Base-by-base conservation (phyloP, 1,139 yeast species). In the Candida sojae region DNA sequence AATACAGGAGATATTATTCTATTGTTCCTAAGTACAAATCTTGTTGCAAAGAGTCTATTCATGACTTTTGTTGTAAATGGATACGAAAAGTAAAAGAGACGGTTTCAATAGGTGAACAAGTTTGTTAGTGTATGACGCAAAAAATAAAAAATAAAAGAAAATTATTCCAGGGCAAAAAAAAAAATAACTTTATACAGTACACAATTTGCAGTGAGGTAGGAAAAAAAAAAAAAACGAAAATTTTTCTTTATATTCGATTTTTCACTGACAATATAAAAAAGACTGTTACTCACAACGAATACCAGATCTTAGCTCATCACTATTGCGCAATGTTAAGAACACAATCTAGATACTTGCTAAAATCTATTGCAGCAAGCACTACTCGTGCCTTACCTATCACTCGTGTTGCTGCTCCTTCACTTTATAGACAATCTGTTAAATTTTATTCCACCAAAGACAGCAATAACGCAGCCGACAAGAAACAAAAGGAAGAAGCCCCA, bases 401-500 rank as follows among this genome's bases (percentile, higher is more conserved):
- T 11, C 45, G 43, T 32, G 12, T 35, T 7, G 43, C 43, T 21
- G 29, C 32, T 5, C 33, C 42, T 17, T 29, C 46, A 38, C 12
- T 34, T 26, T 30, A 37, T 34, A 34, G 13, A 35, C 46, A 48
- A 45, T 33, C 49, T 2, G 33, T 42, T 32, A 48, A 49, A 44
- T 53, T 56, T 31, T 67, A 66, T 49, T 60, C 72, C 17, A 57
- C 67, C 11, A 36, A 36, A 26, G 30, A 26, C 30, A 42, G 38
- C 13, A 41, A 44, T 23, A 58, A 61, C 43, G 44, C 54, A 13
- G 39, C 52, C 21, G 54, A 59, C 31, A 59, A 63, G 50, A 55
- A 68, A 54, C 48, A 51, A 9, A 51, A 54, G 39, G 63, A 71
- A 53, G 61, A 65, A 45, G 62, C 75, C 48, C 73, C 81, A 39